Evolutionary conservation across 176 grass and related monocot genomes (phyloP), one percentile per base, ranked within the genome.

Genomic region (Puya raimondii): DNA sequence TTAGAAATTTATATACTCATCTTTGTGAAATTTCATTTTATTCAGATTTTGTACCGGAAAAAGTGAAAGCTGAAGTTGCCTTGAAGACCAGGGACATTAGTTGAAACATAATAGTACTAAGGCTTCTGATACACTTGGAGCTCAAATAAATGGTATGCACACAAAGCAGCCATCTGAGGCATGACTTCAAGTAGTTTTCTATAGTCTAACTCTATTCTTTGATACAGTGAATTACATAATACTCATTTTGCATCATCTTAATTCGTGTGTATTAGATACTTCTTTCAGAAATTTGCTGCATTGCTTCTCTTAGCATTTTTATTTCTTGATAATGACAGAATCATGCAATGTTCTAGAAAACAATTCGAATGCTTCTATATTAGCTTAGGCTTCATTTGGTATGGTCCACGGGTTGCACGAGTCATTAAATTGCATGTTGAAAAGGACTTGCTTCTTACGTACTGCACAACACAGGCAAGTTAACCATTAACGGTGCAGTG

Each of bases 21-120:
- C 16, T 61, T 10, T 61, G 56, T 22, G 21, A 61, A 61, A 42
- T 42, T 16, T 11, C 9, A 42, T 64, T 9, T 53, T 49, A 42
- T 22, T 6, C 77, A 96, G 91, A 96, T 82, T 96, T 96, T 76
- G 83, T 96, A 17, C 91, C 91, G 26, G 82, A 77, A 66, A 88
- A 80, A 64, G 58, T 88, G 26, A 77, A 47, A 59, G 88, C 78
- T 2, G 82, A 81, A 16, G 85, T 86, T 78, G 91, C 85, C 47
- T 70, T 88, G 58, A 85, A 82, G 78, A 71, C 73, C 15, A 22
- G 27, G 27, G 53, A 20, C 73, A 72, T 47, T 8, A 2, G 53
- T 54, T 10, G 25, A 72, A 23, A 66, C 64, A 2, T 79, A 68
- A 76, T 64, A 2, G 49, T 69, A 25, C 72, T 16, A 20, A 61